Conservation (phyloP, 1,139 yeast genomes). For the Lodderomyces parapsilosis region DNA sequence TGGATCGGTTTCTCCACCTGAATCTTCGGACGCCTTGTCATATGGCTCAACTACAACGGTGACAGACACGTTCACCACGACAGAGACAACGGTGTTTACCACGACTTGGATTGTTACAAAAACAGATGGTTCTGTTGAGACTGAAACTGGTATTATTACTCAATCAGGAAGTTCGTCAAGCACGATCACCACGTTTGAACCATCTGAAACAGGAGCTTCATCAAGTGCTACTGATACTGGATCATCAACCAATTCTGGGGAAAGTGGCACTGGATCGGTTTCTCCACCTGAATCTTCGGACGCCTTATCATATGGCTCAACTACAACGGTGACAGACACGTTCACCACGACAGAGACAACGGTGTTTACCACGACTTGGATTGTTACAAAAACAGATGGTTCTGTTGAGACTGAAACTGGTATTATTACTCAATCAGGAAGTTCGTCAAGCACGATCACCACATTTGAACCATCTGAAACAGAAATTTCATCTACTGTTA, state of each 20-base stretch:
- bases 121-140: constrained; percentile 5
- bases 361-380: constrained; percentile 9
- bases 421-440: constrained; percentile 2
- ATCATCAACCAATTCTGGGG: too few relatives aligned
- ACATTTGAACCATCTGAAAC: not conserved
- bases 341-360: constrained; percentile 5
- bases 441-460: constrained; percentile 2
- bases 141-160: constrained; percentile 7
- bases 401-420: constrained; percentile 8
- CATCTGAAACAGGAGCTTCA: constrained; percentile 15
- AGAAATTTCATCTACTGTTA: not conserved
- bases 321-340: constrained; percentile 3
- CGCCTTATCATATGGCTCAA: constrained; percentile 1
- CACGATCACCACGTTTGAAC: constrained; percentile 6
- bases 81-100: constrained; percentile 14
- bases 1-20: too few relatives aligned
- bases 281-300: too few relatives aligned
- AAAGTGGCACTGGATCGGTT: too few relatives aligned
- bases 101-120: constrained; percentile 13
- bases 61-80: not conserved
- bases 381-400: constrained; percentile 13
- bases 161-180: constrained; percentile 4
- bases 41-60: not conserved
- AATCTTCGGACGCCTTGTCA: constrained; percentile 10
- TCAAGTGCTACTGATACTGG: too few relatives aligned